Percentiles rank a stretch among this genome's conserved stretches.
phyloP scores from a whole-genome alignment of 140 eudicot species.

The Bidens hawaiensis region DNA sequence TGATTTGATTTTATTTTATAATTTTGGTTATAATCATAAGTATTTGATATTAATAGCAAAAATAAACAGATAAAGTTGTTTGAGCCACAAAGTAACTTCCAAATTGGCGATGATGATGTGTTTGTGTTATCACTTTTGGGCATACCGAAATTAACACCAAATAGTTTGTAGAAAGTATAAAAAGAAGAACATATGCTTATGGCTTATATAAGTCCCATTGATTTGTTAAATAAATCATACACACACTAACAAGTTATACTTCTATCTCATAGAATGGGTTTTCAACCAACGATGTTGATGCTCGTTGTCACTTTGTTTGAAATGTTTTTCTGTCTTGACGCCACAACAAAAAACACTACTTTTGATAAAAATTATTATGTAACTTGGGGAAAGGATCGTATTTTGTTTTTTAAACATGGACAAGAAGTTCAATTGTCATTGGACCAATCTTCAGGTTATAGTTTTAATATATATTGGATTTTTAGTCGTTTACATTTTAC shows the following conservation, averaged over 20 bases:
- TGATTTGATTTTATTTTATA: too few species aligned
- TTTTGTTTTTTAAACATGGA: conserved; percentile 25
- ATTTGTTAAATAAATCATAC: not conserved
- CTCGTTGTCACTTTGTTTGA: not conserved
- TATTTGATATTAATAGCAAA: not conserved
- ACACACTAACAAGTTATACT: conserved; percentile 4
- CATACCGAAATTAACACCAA: conserved; percentile 13
- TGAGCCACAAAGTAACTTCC: conserved; percentile 18
- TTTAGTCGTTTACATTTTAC: not conserved
- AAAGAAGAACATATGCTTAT: not conserved
- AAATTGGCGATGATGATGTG: conserved; percentile 20
- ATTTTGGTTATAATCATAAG: too few species aligned
- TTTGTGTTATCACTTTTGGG: conserved; percentile 23
- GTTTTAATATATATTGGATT: not conserved
- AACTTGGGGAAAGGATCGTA: conserved; percentile 57
- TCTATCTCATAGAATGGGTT: conserved; percentile 16
- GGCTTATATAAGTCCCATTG: conserved; percentile 19
- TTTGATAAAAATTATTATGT: conserved; percentile 55
- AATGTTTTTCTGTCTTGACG: not conserved
- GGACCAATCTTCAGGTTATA: conserved; percentile 57
- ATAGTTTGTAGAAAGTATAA: not conserved
- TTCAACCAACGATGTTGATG: not conserved
- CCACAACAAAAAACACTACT: not conserved
- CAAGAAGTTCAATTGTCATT: conserved; percentile 49
- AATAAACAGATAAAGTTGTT: conserved; percentile 19